Base-by-base conservation (phyloP, 2,329 filamentous ascomycete genomes). In the Diaporthe sp. region DNA sequence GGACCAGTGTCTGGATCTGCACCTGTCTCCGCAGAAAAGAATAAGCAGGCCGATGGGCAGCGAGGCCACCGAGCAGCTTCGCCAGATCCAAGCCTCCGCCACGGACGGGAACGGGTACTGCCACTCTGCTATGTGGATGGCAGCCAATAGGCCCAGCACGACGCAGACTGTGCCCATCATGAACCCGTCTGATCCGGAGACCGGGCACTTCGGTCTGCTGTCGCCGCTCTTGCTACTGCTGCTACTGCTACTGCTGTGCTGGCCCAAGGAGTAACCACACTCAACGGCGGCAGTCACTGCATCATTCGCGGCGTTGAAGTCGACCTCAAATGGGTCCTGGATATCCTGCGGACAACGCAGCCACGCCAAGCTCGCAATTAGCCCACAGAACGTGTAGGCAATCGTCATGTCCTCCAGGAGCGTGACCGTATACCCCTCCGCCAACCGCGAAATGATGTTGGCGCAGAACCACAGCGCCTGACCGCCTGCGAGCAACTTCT, bases 401-500 rank as follows among this genome's bases (percentile, higher is more conserved):
- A 47, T 32, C 27, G 59, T 65, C 39, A 47, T 32, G 59, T 47
- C 59, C 39, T 65, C 59, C 17, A 65, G 39, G 15, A 19, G 59
- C 5, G 59, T 65, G 39, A 65, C 39, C 17, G 2, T 0, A 4
- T 65, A 65, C 27, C 27, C 59, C 2, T 22, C 27, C 10, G 19
- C 59, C 4, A 65, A 27, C 19, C 59, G 37, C 17, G 59, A 47
- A 27, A 65, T 6, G 27, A 65, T 15, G 39, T 65, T 65, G 59
- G 59, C 59, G 39, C 59, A 65, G 59, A 65, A 65, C 59, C 59
- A 65, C 27, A 65, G 27, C 19, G 59, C 59, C 39, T 65, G 59
- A 17, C 27, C 10, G 10, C 39, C 59, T 9, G 59, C 59, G 25
- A 65, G 39, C 0, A 65, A 1, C 27, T 65, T 65, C 19, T 65